Evolutionary conservation across 192 early-diverging fungal species (phyloP), one percentile per base, ranked within the genome.

Genomic region (Gaertneriomyces sp.): DNA sequence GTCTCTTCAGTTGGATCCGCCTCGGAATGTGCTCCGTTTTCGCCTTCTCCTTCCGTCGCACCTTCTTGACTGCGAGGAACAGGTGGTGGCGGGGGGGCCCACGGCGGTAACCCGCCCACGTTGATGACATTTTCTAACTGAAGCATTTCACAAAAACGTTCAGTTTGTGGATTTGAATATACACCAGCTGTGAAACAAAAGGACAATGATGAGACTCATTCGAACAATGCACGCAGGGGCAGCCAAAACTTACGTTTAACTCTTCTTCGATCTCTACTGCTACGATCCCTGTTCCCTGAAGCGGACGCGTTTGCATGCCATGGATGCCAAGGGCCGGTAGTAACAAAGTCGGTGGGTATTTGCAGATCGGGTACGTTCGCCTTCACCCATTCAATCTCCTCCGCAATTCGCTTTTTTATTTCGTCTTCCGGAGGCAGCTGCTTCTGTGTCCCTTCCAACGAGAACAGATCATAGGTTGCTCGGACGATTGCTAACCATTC

Each of bases 81-180:
- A 33, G 25, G 25, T 2, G 25, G 25, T 33, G 25, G 25, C 25
- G 25, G 25, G 2, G n/a, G 44, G 20, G 59, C 19, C 49, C 62
- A 61, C 12, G 70, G 70, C 9, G 61, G 46, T 7, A 65, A 50
- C 2, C 87, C 87, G 33, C 72, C 41, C 2, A 66, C 51, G 70
- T 91, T 91, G 68, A 92, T 87, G 60, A 80, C 80, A 68, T 90
- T 91, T 25, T 75, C 53, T 12, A 96, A 81, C 12, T 81, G 80
- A 8, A 95, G 49, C 74, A 89, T 71, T 0, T 77, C 64, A 70
- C 91, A 93, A 53, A 96, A 88, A 8, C 68, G 77, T 4, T 75
- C 81, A 6, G 92, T 96, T 72, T 98, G 95, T 4, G 92, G 93
- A 70, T 96, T 98, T 5, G 81, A 66, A 41, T 88, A 86, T 33